phyloP scores from a whole-genome alignment of 805 yeast genomes.

The Alloascoidea africana region DNA sequence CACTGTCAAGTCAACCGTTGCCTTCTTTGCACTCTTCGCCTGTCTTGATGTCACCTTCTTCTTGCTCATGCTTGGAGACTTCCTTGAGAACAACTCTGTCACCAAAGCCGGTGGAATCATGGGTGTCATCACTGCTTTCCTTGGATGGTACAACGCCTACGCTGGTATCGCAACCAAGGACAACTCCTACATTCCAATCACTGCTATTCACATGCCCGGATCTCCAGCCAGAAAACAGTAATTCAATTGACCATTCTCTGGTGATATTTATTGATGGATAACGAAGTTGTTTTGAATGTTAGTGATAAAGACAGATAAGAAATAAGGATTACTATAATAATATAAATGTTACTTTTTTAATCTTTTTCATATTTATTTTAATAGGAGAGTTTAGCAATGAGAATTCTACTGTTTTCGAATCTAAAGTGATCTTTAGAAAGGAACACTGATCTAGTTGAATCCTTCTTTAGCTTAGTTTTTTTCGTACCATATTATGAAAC shows the following conservation, averaged over 20 bases:
- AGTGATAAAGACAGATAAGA: background rate
- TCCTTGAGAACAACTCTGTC: slow-evolving; percentile 26
- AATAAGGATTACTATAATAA: background rate
- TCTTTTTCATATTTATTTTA: background rate
- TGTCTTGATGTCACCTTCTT: slow-evolving; percentile 32
- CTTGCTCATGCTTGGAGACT: slow-evolving; percentile 31
- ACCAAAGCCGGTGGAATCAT: slow-evolving; percentile 45
- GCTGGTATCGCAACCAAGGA: slow-evolving; percentile 54
- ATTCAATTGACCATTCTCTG: background rate
- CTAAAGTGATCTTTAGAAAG: too few relatives aligned
- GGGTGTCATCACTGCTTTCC: slow-evolving; percentile 45
- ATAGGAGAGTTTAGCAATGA: background rate
- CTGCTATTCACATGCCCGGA: slow-evolving; percentile 38
- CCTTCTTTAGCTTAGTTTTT: too few relatives aligned
- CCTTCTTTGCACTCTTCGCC: slow-evolving; percentile 31
- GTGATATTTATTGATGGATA: background rate
- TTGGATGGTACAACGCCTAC: slow-evolving; percentile 59
- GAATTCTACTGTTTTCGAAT: too few relatives aligned
- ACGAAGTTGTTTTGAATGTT: too few relatives aligned
- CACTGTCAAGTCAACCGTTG: slow-evolving; percentile 30
- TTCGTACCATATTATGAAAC: background rate
- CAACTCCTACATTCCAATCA: slow-evolving; percentile 41
- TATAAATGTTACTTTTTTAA: background rate
- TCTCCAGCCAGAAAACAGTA: background rate
- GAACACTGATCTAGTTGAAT: too few relatives aligned